Percentiles rank a stretch among this genome's conserved stretches.
These are phyloP conservation scores for Mimosa bimucronata DNA, from an alignment of 306 rosid species.

Conservation along the genomic window DNA sequence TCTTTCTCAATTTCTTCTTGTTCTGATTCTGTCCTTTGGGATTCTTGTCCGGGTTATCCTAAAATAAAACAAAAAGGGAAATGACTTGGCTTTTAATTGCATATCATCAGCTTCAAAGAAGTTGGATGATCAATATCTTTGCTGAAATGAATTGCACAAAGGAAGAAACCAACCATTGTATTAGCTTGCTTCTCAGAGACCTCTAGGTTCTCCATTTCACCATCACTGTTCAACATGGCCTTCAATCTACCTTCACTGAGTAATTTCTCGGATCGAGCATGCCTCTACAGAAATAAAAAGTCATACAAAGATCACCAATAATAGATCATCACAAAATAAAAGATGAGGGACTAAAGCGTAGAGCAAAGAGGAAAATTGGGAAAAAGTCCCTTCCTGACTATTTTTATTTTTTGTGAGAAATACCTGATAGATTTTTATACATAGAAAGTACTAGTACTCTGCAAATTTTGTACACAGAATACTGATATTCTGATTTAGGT, in stretches of 20 bases:
- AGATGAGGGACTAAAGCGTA: slow-evolving; percentile 4
- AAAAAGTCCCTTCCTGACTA: too few species aligned
- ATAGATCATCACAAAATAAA: slow-evolving; percentile 1
- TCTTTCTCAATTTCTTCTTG: slow-evolving; percentile 48
- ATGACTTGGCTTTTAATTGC: slow-evolving; percentile 20
- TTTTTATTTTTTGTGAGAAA: too few species aligned
- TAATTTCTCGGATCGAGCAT: slow-evolving; percentile 82
- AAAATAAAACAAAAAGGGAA: neutral
- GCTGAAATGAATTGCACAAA: slow-evolving; percentile 4
- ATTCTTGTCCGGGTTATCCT: slow-evolving; percentile 52
- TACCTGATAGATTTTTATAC: too few species aligned
- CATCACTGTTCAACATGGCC: slow-evolving; percentile 73
- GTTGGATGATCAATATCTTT: neutral
- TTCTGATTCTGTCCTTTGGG: slow-evolving; percentile 40
- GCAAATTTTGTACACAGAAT: too few species aligned
- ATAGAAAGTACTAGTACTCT: too few species aligned
- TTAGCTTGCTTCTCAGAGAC: slow-evolving; percentile 50
- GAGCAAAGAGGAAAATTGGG: neutral
- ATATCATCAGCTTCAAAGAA: slow-evolving; percentile 5
- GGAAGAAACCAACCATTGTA: slow-evolving; percentile 55
- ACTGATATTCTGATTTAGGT: too few species aligned
- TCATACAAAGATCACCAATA: slow-evolving; percentile 21
- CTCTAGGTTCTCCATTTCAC: slow-evolving; percentile 72
- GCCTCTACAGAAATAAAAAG: slow-evolving; percentile 59
- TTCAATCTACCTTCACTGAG: slow-evolving; percentile 75